These are phyloP conservation scores for Yamadazyma trypodendri DNA, from an alignment of 1,139 yeast genomes.

Conservation along the genomic window DNA sequence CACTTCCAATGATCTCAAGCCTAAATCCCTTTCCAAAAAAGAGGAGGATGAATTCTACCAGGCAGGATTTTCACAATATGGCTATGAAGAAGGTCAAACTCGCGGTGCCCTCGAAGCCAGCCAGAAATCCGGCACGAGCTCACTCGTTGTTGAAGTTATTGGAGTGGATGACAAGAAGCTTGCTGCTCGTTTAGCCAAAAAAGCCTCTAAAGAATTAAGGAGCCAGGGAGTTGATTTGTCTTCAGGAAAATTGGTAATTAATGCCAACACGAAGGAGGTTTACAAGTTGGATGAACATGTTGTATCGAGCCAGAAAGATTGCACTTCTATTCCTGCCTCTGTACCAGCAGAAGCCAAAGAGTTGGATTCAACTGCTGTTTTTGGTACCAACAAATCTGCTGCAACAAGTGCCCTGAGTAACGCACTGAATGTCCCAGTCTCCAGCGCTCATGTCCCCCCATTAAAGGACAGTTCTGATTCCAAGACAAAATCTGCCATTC, in stretches of 20 bases:
- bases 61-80: conserved; percentile 13
- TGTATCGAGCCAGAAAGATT: not conserved
- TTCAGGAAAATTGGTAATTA: conserved; percentile 36
- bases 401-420: too few species aligned
- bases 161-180: conserved; percentile 33
- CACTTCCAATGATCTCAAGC: not conserved
- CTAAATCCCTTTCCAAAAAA: conserved; percentile 2
- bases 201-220: conserved; percentile 34
- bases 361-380: conserved; percentile 7
- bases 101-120: conserved; percentile 6
- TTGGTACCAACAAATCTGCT: not conserved
- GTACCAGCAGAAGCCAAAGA: conserved; percentile 7
- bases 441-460: too few species aligned
- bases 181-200: conserved; percentile 36
- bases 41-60: conserved; percentile 11
- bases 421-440: too few species aligned
- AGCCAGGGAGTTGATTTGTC: conserved; percentile 36
- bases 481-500: conserved; percentile 1
- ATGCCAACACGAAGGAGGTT: conserved; percentile 34
- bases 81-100: conserved; percentile 10
- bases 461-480: not conserved
- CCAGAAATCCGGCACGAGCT: conserved; percentile 5
- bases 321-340: not conserved
- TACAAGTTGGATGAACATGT: conserved; percentile 22
- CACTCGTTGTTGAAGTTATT: conserved; percentile 36